Base-by-base conservation (phyloP, 139 green algal species). In the Astrephomene gubernaculifera region DNA sequence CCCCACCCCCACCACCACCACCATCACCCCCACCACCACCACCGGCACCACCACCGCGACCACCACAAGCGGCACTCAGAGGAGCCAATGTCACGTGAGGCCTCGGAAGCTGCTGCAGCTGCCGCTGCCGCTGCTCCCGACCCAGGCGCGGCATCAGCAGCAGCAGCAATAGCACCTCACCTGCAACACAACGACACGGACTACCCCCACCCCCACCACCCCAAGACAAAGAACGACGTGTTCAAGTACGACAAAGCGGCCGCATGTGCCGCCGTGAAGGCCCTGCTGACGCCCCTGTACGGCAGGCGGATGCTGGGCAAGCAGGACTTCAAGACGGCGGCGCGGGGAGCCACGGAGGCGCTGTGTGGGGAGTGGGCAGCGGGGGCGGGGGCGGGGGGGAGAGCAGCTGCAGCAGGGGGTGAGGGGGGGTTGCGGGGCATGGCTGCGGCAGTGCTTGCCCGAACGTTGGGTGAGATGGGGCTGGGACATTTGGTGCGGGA, bases 241-340 rank as follows among this genome's bases (percentile, higher is more conserved):
- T 17, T 57, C 49, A 83, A 64, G 33, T 43, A 44, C 22, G 63
- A 22, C 36, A 76, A 85, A 33, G 31, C n/a, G 19, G 64, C 63
- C 0, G 79, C 64, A 3, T 71, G 45, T 2, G 33, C 38, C 0
- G 64, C 33, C 0, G 45, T 75, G 8, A 65, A 67, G 63, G 36
- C 44, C 21, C 53, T 75, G 19, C 64, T 85, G 33, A 14, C 31
- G 63, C 79, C 64, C 24, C 31, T 75, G 44, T 76, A 69, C 33
- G 38, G 10, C 0, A 4, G 25, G 63, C 10, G 19, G 5, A 36
- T 72, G n/a, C 33, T 85, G 33, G 31, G 17, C 43, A 65, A 53
- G 79, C 44, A 76, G 19, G 41, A 25, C 5, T 75, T 64, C 64
- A 85, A 85, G 65, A 31, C 64, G 61, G 64, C 54, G n/a, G 79